Evolutionary conservation across 2,329 filamentous ascomycete genomes (phyloP).

Genomic region (Stagonosporopsis cucurbitacearum): DNA sequence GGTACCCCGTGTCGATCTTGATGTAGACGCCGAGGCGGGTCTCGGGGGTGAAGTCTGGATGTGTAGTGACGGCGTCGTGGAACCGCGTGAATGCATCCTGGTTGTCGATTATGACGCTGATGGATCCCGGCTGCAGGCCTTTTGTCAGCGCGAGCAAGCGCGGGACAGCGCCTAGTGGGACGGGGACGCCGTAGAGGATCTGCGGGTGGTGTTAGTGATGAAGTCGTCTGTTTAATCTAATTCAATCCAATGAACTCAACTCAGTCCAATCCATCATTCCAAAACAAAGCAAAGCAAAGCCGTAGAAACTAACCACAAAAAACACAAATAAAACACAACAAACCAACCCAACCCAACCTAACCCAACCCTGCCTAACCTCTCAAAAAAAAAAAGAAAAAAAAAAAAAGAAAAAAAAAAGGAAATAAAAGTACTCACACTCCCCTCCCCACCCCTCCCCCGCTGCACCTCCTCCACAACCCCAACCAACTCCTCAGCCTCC

Average conservation of each 20-base stretch:
- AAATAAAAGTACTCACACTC: slow-evolving; percentile 58
- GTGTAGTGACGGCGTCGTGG: slow-evolving; percentile 47
- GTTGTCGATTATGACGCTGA: slow-evolving; percentile 75
- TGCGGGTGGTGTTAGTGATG: slow-evolving; percentile 32
- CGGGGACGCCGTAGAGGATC: slow-evolving; percentile 75
- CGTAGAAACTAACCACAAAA: no score
- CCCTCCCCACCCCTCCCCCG: slow-evolving; percentile 60
- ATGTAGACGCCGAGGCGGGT: slow-evolving; percentile 64
- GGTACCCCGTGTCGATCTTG: slow-evolving; percentile 77
- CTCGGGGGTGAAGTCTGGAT: not conserved
- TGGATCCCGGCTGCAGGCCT: slow-evolving; percentile 58
- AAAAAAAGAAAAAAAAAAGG: no score
- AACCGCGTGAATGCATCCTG: slow-evolving; percentile 54
- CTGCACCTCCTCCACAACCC: slow-evolving; percentile 66
- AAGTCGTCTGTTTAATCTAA: no score
- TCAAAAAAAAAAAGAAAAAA: no score
- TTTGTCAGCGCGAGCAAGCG: slow-evolving; percentile 65
- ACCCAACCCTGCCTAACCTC: no score
- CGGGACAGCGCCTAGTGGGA: slow-evolving; percentile 65
- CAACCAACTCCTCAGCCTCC: slow-evolving; percentile 72
- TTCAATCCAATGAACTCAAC: no score
- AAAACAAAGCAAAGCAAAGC: no score
- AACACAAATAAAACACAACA: not conserved
- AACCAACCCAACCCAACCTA: no score
- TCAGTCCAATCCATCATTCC: no score